Evolutionary conservation across 2,329 filamentous ascomycete genomes (phyloP).

Genomic region (Aspergillus unguis): DNA sequence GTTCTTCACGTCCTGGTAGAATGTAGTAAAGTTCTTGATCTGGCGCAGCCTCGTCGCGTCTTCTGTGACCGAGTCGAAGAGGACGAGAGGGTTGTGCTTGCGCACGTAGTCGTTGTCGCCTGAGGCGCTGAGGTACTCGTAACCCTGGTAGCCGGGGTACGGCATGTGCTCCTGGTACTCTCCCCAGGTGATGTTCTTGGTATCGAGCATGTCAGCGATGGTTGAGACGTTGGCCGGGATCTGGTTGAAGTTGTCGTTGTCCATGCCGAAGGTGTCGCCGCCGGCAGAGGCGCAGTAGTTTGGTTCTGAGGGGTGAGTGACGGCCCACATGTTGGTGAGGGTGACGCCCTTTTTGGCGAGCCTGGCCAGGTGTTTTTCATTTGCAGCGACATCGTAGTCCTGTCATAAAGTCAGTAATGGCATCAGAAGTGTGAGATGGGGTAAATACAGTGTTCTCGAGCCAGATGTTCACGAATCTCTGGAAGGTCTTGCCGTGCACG

Average conservation of each 20-base stretch:
- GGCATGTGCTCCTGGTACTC: conserved; percentile 77
- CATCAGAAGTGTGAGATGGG: not conserved
- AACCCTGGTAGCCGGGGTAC: conserved; percentile 68
- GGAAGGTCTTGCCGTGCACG: conserved; percentile 68
- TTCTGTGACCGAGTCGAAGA: conserved; percentile 63
- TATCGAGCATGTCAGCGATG: conserved; percentile 66
- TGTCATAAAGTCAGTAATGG: conserved; percentile 6
- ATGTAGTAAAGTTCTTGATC: conserved; percentile 71
- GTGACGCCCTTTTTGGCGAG: conserved; percentile 53
- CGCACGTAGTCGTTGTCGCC: conserved; percentile 73
- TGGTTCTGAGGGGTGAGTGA: conserved; percentile 71
- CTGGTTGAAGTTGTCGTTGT: conserved; percentile 62
- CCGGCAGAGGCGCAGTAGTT: conserved; percentile 69
- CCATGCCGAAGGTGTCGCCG: conserved; percentile 71
- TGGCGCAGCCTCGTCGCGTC: conserved; percentile 58
- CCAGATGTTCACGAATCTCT: conserved; percentile 71
- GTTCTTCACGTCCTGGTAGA: conserved; percentile 63
- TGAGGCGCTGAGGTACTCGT: conserved; percentile 53
- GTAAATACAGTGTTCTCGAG: conserved; percentile 66
- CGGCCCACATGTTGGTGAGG: conserved; percentile 57
- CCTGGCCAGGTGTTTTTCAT: conserved; percentile 48
- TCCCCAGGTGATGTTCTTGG: conserved; percentile 63
- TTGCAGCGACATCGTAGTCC: conserved; percentile 61
- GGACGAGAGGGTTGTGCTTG: conserved; percentile 70
- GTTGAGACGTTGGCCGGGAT: conserved; percentile 62